These are phyloP conservation scores for Diophrys appendiculata DNA, from an alignment of 73 alveolate species.

Conservation along the genomic window DNA sequence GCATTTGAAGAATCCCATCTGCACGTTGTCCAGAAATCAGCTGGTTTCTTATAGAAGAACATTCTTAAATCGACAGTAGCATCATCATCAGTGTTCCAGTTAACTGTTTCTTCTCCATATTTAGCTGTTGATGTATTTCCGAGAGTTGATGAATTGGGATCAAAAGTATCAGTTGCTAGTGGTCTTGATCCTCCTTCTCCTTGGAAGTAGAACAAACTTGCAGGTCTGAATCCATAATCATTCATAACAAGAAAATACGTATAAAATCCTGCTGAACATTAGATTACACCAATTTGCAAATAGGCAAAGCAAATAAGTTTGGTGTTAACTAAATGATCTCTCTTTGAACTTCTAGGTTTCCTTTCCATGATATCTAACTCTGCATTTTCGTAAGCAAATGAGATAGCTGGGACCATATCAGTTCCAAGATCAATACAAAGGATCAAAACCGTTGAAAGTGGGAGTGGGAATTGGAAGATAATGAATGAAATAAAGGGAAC, in stretches of 20 bases:
- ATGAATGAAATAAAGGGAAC: slow-evolving; percentile 83
- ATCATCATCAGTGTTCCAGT: slow-evolving; percentile 39
- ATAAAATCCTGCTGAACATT: slow-evolving; percentile 52
- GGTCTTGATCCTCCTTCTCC: slow-evolving; percentile 59
- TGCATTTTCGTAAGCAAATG: slow-evolving; percentile 89
- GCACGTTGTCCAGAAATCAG: slow-evolving; percentile 59
- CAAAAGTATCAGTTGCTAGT: slow-evolving; percentile 28
- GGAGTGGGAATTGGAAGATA: slow-evolving; percentile 74
- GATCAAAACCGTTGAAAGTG: slow-evolving; percentile 84
- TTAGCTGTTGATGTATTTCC: slow-evolving; percentile 45
- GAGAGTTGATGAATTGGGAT: slow-evolving; percentile 20
- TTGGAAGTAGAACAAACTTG: slow-evolving; percentile 31
- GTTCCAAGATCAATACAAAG: slow-evolving; percentile 92
- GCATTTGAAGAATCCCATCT: slow-evolving; percentile 19
- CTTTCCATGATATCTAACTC: slow-evolving; percentile 87
- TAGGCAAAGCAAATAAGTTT: slow-evolving; percentile 70
- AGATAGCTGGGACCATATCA: slow-evolving; percentile 86
- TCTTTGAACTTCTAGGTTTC: slow-evolving; percentile 81
- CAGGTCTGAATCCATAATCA: slow-evolving; percentile 81
- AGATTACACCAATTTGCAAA: slow-evolving; percentile 57
- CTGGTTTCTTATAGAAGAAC: slow-evolving; percentile 18
- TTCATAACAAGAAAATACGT: slow-evolving; percentile 68
- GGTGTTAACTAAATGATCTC: slow-evolving; percentile 79
- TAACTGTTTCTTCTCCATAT: slow-evolving; percentile 23
- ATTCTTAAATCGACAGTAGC: slow-evolving; percentile 56